Evolutionary conservation across 345 rosid species (phyloP).

Genomic region (Murraya paniculata): DNA sequence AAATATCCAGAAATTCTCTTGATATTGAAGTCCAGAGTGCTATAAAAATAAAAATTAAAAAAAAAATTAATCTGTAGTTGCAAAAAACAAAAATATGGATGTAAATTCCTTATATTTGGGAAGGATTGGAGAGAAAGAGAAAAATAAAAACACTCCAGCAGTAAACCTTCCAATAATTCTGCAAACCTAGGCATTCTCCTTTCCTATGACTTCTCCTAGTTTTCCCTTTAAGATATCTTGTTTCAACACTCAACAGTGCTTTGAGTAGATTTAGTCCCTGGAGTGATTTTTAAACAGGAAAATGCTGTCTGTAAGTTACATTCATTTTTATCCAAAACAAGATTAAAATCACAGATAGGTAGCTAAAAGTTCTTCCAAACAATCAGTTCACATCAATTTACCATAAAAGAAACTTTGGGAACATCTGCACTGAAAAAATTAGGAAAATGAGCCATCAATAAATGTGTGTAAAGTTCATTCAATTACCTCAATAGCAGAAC

Average conservation of each 20-base stretch:
- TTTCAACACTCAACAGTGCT: background rate
- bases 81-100: background rate
- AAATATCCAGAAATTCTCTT: background rate
- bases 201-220: background rate
- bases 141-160: background rate
- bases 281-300: background rate
- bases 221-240: background rate
- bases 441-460: conserved; percentile 10
- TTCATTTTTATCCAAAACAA: background rate
- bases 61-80: background rate
- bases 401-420: background rate
- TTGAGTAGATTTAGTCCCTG: background rate
- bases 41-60: no score
- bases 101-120: background rate
- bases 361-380: background rate
- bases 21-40: background rate
- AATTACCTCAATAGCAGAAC: conserved; percentile 83
- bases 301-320: background rate
- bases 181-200: background rate
- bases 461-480: background rate
- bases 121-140: background rate
- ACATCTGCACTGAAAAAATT: background rate
- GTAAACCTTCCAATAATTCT: background rate
- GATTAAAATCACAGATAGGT: background rate
- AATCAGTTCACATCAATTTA: background rate